These are phyloP conservation scores for Aspergillus phoenicis DNA, from an alignment of 2,329 filamentous ascomycete species.

Conservation along the genomic window DNA sequence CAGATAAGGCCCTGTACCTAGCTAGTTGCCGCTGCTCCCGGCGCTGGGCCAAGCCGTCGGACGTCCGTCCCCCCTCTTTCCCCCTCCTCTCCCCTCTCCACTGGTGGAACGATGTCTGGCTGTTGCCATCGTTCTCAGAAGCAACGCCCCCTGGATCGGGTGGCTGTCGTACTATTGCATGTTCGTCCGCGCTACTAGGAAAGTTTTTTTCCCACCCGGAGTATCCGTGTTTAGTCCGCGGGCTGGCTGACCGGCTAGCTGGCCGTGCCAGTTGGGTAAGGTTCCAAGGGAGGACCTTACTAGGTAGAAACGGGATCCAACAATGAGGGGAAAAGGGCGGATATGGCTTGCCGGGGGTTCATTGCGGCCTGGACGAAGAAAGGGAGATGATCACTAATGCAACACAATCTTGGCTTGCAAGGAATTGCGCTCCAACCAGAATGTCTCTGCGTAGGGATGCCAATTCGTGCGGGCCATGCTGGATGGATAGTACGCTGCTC, in stretches of 20 bases:
- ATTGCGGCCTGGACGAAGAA: not conserved
- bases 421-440: not conserved
- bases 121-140: no score
- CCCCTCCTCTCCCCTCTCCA: not conserved
- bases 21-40: not conserved
- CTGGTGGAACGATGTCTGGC: not conserved
- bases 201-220: no score
- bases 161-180: not conserved
- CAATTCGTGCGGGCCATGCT: no score
- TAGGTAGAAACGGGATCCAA: not conserved
- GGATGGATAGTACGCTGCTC: not conserved
- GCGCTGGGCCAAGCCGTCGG: conserved; percentile 5
- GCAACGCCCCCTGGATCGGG: not conserved
- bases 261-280: no score
- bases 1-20: not conserved
- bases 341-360: not conserved
- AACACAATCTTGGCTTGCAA: not conserved
- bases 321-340: not conserved
- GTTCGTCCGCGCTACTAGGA: not conserved
- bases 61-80: not conserved
- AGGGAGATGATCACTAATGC: not conserved
- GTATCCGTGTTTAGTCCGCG: no score
- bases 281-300: no score
- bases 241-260: no score
- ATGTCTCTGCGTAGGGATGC: no score